Evolutionary conservation across 805 yeast species (phyloP), one percentile per base, ranked within the genome.

Genomic region (Lachancea sp.): DNA sequence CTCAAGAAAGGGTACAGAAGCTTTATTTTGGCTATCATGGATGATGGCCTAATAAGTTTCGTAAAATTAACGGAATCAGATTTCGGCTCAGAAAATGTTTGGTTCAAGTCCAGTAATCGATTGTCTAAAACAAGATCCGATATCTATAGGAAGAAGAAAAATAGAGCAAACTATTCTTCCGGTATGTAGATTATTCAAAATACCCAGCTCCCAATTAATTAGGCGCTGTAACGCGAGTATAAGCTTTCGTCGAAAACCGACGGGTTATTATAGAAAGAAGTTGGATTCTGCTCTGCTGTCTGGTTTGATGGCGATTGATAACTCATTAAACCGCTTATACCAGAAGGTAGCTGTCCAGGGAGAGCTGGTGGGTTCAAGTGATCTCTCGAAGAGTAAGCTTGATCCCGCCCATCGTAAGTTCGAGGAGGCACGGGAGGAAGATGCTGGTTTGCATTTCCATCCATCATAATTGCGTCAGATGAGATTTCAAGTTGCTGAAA

Each of bases 11-110:
- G 90, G 0, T 57, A 68, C 42, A 60, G 77, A 16, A 68, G 67
- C 19, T 63, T 81, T 5, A 60, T 85, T 3, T 31, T 67, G n/a
- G 95, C 95, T 0, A 66, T 81, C 1, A 75, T 86, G 5, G 92
- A 84, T 55, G 70, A 75, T 49, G 95, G 96, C 0, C 68, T 85
- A 4, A 71, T 85, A 13, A 83, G 80, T 52, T 85, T 82, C 52
- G 66, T 77, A n/a, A 66, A 65, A 33, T 49, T 79, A 15, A 56
- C 73, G 5, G 75, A 73, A 46, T 70, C 74, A 5, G 74, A 72
- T 46, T 78, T 79, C 42, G 59, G 59, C 8, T 46, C 56, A 12
- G 66, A 62, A 43, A 52, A 60, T 33, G 61, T 63, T 3, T 62
- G 61, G 63, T 63, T 51, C 46, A 22, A 22, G n/a, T 22, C 29